Percentiles rank a stretch among this genome's conserved stretches.
Conservation (phyloP, 805 yeast genomes). For the Pichia phayaonensis region DNA sequence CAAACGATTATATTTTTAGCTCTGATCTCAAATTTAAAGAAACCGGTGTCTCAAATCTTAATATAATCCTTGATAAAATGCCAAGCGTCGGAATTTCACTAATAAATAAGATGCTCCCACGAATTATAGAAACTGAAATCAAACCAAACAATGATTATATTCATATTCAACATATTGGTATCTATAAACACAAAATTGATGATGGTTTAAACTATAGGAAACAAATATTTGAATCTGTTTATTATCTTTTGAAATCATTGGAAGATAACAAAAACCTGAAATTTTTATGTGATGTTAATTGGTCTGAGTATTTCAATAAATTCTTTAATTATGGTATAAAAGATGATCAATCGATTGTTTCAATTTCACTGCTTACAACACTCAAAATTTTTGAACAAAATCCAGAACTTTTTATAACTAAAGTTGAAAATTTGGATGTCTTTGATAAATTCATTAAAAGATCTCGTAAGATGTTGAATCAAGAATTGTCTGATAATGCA, state of each 20-base stretch:
- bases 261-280: slow-evolving; percentile 21
- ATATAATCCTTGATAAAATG: slow-evolving; percentile 51
- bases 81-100: slow-evolving; percentile 40
- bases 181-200: slow-evolving; percentile 76
- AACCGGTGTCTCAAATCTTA: slow-evolving; percentile 49
- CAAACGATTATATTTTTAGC: slow-evolving; percentile 24
- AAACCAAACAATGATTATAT: slow-evolving; percentile 48
- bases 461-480: slow-evolving; percentile 36
- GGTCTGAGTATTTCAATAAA: slow-evolving; percentile 27
- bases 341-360: slow-evolving; percentile 57
- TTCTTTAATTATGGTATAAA: slow-evolving; percentile 43
- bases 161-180: slow-evolving; percentile 72
- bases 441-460: slow-evolving; percentile 27
- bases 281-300: slow-evolving; percentile 18
- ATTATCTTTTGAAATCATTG: slow-evolving; percentile 37
- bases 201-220: slow-evolving; percentile 69
- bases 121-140: slow-evolving; percentile 45
- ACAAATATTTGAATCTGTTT: slow-evolving; percentile 61
- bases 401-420: slow-evolving; percentile 18
- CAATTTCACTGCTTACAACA: slow-evolving; percentile 42
- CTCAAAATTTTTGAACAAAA: slow-evolving; percentile 31
- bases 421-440: slow-evolving; percentile 10
- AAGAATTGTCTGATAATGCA: slow-evolving; percentile 50
- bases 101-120: slow-evolving; percentile 40
- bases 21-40: slow-evolving; percentile 48